A percentile compares a stretch with the other conserved stretches of the same genome.
phyloP scores from a whole-genome alignment of 2,329 filamentous ascomycete genomes.

The Iodosphaeria phyllophila region DNA sequence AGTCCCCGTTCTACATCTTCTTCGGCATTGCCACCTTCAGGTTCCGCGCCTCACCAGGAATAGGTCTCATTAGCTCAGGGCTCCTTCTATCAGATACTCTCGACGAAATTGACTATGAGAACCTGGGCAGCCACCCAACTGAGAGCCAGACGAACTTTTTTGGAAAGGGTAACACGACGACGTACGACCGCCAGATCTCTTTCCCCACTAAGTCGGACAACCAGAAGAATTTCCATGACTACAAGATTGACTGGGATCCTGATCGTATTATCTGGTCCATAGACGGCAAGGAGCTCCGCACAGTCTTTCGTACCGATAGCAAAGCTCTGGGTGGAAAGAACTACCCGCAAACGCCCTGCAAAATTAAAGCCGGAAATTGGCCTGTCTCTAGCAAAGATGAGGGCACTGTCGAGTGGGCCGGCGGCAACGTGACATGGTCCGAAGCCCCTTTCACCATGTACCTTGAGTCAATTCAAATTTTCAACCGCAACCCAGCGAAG shows the following conservation, averaged over 20 bases:
- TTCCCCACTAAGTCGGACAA: slow-evolving; percentile 26
- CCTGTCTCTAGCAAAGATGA: slow-evolving; percentile 33
- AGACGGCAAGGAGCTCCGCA: slow-evolving; percentile 41
- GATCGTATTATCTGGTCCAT: slow-evolving; percentile 45
- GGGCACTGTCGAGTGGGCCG: slow-evolving; percentile 57
- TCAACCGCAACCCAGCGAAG: neutral
- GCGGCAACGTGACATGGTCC: slow-evolving; percentile 35
- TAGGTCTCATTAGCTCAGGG: slow-evolving; percentile 74
- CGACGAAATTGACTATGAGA: slow-evolving; percentile 96
- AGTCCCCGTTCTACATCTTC: slow-evolving; percentile 80
- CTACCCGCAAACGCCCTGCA: slow-evolving; percentile 59
- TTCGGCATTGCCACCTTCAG: slow-evolving; percentile 74
- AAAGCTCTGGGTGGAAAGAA: slow-evolving; percentile 35
- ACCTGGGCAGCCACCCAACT: slow-evolving; percentile 56
- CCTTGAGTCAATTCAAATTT: neutral
- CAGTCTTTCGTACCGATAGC: slow-evolving; percentile 37
- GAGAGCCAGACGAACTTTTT: slow-evolving; percentile 70
- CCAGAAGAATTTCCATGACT: slow-evolving; percentile 30
- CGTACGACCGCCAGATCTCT: slow-evolving; percentile 31
- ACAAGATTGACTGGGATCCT: slow-evolving; percentile 48
- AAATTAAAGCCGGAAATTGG: slow-evolving; percentile 52
- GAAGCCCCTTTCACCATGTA: slow-evolving; percentile 26
- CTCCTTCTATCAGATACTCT: slow-evolving; percentile 81
- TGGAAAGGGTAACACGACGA: slow-evolving; percentile 37
- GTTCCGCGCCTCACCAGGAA: slow-evolving; percentile 61